A percentile compares a stretch with the other conserved stretches of the same genome.
Conservation (phyloP, 345 rosid genomes). For the Ceriops decandra region DNA sequence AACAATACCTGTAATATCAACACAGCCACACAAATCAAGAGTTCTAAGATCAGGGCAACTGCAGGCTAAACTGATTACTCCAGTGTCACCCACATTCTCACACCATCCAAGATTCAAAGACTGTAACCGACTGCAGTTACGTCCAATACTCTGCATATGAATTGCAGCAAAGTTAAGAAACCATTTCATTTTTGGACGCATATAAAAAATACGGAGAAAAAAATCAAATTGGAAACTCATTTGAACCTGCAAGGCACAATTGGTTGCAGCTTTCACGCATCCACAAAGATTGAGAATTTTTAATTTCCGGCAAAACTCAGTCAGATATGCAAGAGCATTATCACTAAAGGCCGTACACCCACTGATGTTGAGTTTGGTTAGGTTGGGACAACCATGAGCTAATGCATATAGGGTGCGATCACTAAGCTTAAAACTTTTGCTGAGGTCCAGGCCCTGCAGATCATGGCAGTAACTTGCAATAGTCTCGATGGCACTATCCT, state of each 20-base stretch:
- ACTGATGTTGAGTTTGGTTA: conserved; percentile 82
- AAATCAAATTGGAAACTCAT: background rate
- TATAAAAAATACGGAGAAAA: background rate
- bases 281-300: conserved; percentile 86
- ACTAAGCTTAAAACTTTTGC: conserved; percentile 89
- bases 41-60: conserved; percentile 88
- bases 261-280: conserved; percentile 76
- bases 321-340: conserved; percentile 53
- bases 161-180: background rate
- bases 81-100: conserved; percentile 75
- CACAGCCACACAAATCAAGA: conserved; percentile 82
- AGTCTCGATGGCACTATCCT: conserved; percentile 73
- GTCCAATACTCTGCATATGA: conserved; percentile 71
- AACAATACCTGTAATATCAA: conserved; percentile 65
- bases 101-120: conserved; percentile 93
- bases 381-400: conserved; percentile 83
- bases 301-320: conserved; percentile 54
- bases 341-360: conserved; percentile 80
- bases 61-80: conserved; percentile 78
- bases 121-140: conserved; percentile 66
- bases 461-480: conserved; percentile 77
- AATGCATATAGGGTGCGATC: conserved; percentile 62
- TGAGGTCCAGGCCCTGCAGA: conserved; percentile 82
- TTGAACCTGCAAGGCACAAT: conserved; percentile 71
- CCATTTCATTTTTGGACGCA: background rate